Evolutionary conservation across 2,329 filamentous ascomycete species (phyloP).

Genomic region (Tolypocladium tundrense): DNA sequence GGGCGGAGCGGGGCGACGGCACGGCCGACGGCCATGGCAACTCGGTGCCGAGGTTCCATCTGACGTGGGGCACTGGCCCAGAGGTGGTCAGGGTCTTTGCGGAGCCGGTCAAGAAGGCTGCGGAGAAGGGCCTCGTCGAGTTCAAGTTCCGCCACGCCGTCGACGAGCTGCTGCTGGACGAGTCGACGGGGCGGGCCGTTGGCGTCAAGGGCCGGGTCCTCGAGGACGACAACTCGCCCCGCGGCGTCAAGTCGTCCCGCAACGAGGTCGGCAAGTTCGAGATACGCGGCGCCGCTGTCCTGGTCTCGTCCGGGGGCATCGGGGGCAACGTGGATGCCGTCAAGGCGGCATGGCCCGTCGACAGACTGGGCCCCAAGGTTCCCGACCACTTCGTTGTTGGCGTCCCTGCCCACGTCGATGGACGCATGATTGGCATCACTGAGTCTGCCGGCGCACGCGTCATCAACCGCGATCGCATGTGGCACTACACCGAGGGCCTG

Average conservation of each 20-base stretch:
- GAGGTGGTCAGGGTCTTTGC: slow-evolving; percentile 48
- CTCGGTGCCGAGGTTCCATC: slow-evolving; percentile 51
- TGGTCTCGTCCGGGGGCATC: slow-evolving; percentile 49
- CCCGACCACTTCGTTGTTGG: slow-evolving; percentile 48
- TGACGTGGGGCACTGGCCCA: slow-evolving; percentile 52
- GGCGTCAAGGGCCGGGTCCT: slow-evolving; percentile 45
- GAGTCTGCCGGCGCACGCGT: slow-evolving; percentile 41
- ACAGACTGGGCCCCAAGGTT: slow-evolving; percentile 44
- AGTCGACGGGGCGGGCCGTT: slow-evolving; percentile 34
- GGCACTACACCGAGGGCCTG: slow-evolving; percentile 56
- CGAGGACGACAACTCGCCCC: slow-evolving; percentile 34
- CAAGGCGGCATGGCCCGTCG: slow-evolving; percentile 45
- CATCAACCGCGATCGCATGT: slow-evolving; percentile 54
- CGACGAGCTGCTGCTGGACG: slow-evolving; percentile 45
- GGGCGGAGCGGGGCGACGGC: slow-evolving; percentile 51
- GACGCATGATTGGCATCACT: slow-evolving; percentile 49
- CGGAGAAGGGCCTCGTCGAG: slow-evolving; percentile 39
- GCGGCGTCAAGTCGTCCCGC: slow-evolving; percentile 44
- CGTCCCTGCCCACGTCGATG: slow-evolving; percentile 54
- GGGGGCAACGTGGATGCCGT: slow-evolving; percentile 52
- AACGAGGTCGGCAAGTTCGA: slow-evolving; percentile 40
- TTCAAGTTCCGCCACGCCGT: slow-evolving; percentile 48
- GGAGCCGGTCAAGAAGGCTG: slow-evolving; percentile 44
- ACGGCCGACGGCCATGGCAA: slow-evolving; percentile 48
- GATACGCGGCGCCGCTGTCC: slow-evolving; percentile 38